Conservation (phyloP, 2,329 filamentous ascomycete genomes). For the Alternaria postmessia region DNA sequence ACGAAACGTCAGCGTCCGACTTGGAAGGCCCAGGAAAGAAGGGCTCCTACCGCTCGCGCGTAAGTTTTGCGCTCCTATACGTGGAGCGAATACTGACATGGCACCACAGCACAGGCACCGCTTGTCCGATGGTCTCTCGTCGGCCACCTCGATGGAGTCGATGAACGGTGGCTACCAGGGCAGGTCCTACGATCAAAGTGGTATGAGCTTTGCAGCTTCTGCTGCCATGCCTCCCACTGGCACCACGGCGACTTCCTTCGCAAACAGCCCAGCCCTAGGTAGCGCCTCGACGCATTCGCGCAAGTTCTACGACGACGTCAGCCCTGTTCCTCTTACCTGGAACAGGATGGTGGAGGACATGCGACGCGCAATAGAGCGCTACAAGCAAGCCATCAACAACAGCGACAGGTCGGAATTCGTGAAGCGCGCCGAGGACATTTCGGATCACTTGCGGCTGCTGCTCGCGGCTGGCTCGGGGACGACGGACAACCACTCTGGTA, state of each 20-base stretch:
- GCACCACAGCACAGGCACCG: conserved; percentile 58
- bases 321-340: conserved; percentile 84
- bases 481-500: conserved; percentile 97
- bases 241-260: conserved; percentile 64
- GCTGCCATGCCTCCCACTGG: conserved; percentile 58
- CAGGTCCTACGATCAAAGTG: conserved; percentile 56
- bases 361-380: conserved; percentile 87
- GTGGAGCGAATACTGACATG: conserved; percentile 25
- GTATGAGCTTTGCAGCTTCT: conserved; percentile 55
- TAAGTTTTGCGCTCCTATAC: conserved; percentile 55
- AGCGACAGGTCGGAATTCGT: conserved; percentile 90
- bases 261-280: conserved; percentile 56
- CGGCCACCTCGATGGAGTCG: conserved; percentile 90
- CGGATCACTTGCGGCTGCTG: conserved; percentile 89
- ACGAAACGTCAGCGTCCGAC: conserved; percentile 83
- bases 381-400: conserved; percentile 86
- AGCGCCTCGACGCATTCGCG: conserved; percentile 68
- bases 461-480: conserved; percentile 96
- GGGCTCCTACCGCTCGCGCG: conserved; percentile 73
- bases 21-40: conserved; percentile 79
- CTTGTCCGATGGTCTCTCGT: conserved; percentile 75
- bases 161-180: conserved; percentile 74
- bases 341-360: conserved; percentile 90
- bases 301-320: conserved; percentile 91
- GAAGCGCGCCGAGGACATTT: conserved; percentile 94